A percentile compares a stretch with the other conserved stretches of the same genome.
Conservation (phyloP, 2,329 filamentous ascomycete species). For the Acrodontium crateriforme region DNA sequence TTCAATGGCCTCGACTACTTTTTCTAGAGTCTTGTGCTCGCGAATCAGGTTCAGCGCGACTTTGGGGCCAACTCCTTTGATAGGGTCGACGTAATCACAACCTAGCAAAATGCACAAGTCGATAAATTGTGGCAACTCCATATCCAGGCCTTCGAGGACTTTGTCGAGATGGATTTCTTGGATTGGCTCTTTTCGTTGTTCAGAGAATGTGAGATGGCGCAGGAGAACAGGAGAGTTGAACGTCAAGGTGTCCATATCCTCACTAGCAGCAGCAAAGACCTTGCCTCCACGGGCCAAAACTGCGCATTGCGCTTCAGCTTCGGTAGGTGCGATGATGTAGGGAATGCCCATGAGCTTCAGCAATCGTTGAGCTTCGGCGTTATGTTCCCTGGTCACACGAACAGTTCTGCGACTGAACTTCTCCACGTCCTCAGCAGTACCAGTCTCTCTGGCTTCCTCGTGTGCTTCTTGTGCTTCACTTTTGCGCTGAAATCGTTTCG, state of each 20-base stretch:
- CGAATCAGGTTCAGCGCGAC: conserved; percentile 90
- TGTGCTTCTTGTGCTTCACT: conserved; percentile 78
- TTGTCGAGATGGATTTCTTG: conserved; percentile 85
- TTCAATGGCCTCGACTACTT: conserved; percentile 68
- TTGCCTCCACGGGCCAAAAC: conserved; percentile 79
- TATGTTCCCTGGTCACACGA: conserved; percentile 90
- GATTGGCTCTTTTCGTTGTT: conserved; percentile 94
- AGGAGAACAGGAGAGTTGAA: conserved; percentile 86
- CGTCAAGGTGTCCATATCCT: conserved; percentile 98
- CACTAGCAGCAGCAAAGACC: conserved; percentile 89
- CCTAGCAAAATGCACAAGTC: conserved; percentile 95
- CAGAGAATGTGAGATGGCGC: conserved; percentile 88
- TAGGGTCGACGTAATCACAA: conserved; percentile 93
- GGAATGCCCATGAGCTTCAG: conserved; percentile 93
- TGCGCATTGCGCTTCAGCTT: conserved; percentile 94
- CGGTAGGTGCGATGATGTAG: conserved; percentile 87
- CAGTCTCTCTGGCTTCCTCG: conserved; percentile 93
- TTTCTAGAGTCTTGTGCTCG: conserved; percentile 77
- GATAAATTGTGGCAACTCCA: conserved; percentile 86
- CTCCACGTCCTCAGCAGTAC: conserved; percentile 93
- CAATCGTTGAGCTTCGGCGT: conserved; percentile 80
- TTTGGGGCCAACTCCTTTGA: conserved; percentile 84
- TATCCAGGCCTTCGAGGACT: conserved; percentile 71
- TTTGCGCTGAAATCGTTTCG: conserved; percentile 91
- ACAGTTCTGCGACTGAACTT: conserved; percentile 93